These are phyloP conservation scores for Fagus sylvatica DNA, from an alignment of 306 rosid genomes.

Conservation along the genomic window DNA sequence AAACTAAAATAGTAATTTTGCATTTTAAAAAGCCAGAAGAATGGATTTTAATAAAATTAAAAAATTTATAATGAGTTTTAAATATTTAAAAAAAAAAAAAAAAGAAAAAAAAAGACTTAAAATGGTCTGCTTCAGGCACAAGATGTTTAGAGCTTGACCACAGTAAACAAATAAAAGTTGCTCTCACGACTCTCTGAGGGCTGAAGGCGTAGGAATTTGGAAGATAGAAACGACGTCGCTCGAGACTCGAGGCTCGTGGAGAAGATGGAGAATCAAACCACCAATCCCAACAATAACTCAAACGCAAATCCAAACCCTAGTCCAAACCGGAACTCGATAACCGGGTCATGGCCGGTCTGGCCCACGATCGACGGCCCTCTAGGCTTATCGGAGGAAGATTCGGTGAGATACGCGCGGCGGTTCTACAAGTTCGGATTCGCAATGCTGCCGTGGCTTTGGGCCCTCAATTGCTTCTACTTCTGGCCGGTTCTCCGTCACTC, in stretches of 20 bases:
- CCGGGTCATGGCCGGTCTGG: slow-evolving; percentile 58
- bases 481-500: slow-evolving; percentile 90
- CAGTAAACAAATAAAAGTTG: too few species aligned
- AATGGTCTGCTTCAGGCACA: too few species aligned
- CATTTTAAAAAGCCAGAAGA: too few species aligned
- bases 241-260: not conserved
- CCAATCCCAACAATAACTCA: not conserved
- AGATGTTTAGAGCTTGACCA: too few species aligned
- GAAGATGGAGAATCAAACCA: slow-evolving; percentile 32
- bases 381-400: slow-evolving; percentile 83
- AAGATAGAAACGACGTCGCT: too few species aligned
- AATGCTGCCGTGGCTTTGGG: slow-evolving; percentile 91
- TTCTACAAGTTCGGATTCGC: slow-evolving; percentile 83
- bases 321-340: slow-evolving; percentile 27
- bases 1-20: too few species aligned
- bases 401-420: slow-evolving; percentile 61
- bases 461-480: slow-evolving; percentile 93
- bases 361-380: slow-evolving; percentile 81
- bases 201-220: too few species aligned
- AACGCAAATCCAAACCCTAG: slow-evolving; percentile 33
- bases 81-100: too few species aligned
- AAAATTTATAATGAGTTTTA: too few species aligned
- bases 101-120: too few species aligned
- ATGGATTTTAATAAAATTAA: too few species aligned
- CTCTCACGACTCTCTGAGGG: too few species aligned